Evolutionary conservation across 352 stramenopile genomes (phyloP), one percentile per base, ranked within the genome.

Genomic region (Phytophthora cryptogea): DNA sequence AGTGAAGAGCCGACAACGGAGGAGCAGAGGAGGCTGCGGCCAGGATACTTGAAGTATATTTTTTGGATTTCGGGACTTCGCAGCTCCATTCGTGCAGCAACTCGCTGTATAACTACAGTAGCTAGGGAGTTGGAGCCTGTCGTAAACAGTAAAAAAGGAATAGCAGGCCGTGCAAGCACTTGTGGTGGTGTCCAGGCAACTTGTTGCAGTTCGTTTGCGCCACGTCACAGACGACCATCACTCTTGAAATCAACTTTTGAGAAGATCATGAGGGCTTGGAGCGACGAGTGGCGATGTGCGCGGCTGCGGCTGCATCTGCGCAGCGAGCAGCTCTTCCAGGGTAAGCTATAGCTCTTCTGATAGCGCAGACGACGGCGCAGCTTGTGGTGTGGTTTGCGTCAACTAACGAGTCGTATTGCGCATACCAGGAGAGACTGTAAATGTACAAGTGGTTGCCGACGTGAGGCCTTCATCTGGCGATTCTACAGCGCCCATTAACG

Each of bases 231-330:
- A 42, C n/a, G 33, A 48, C 43, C 33, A 49, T 55, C 54, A 54
- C 33, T 61, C 43, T 65, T 50, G 11, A 41, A 45, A 41, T 41
- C 26, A 50, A 53, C 41, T 54, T 58, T 57, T 66, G 51, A 51
- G 43, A 39, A 2, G 20, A 50, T 14, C 10, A 86, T 89, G 75
- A 76, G 63, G 39, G 66, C 78, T 39, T 89, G 78, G 79, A 75
- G 66, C 36, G 78, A 92, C 68, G 83, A 90, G 39, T 92, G 83
- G 83, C 74, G 71, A 45, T 72, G 66, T 50, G 78, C 80, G 54
- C 72, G 55, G 27, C 60, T 90, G 14, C 57, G 67, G 60, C 72
- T 92, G 31, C 60, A 70, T 31, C 68, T 92, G 46, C 83, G 80
- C 47, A 45, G 68, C 33, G 44, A 79, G 4, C 59, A 84, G 56